Evolutionary conservation across 106 monocot genomes (phyloP), one percentile per base, ranked within the genome.

Genomic region (Dendrobium nobile): DNA sequence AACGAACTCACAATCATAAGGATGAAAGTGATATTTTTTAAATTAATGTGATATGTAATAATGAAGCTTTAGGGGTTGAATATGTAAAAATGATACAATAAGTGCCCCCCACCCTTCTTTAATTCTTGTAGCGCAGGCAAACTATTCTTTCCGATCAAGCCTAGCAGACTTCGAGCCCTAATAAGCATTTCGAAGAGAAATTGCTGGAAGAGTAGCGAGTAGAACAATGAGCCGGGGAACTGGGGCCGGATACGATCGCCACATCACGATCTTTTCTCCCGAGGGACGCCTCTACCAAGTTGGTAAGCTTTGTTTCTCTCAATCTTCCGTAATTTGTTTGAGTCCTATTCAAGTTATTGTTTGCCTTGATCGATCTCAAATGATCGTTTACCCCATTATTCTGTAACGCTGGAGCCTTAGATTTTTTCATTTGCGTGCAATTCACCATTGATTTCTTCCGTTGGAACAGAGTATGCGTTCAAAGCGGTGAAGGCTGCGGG

Each of bases 231-330:
- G 97, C 75, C 90, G 97, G 65, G 97, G 97, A 64, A 91, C 89
- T 19, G 97, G 97, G 24, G 92, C 94, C 42, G 97, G 97, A 11
- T 97, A 97, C 89, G 97, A 97, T 87, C 97, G 97, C 75, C 97
- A 97, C 89, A 97, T 97, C 90, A 97, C 97, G 77, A 94, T 97
- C 87, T 97, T 97, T 92, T 97, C 97, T 26, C 97, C 97, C 0
- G 97, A 97, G 81, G 97, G 97, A 40, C 97, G 97, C 73, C 94
- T 97, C 58, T 97, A 91, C 85, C 94, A 97, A 97, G 97, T 97
- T 59, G 94, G 97, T 97, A 82, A 85, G 93, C 76, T 7, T 70
- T 27, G 22, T 27, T 48, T 4, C 76, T 22, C 11, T 76, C 8
- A 5, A 9, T 48, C 27, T 22, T 4, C 2, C 13, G 15, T 6